Evolutionary conservation across 176 grass and related monocot species (phyloP), one percentile per base, ranked within the genome.

Genomic region (Carex cristatella): DNA sequence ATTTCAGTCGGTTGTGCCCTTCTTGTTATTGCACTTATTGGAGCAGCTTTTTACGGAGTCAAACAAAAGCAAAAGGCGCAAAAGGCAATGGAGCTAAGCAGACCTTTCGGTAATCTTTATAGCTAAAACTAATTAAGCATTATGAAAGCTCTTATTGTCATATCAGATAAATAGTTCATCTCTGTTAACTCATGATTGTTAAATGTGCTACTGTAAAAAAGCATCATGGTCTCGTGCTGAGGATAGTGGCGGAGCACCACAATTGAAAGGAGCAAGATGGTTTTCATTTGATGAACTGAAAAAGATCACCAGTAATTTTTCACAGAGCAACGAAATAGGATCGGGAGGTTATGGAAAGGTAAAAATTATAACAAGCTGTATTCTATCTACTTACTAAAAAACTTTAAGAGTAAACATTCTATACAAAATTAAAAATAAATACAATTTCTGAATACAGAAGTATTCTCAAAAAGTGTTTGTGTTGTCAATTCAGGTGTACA

Each of bases 331-430:
- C 85, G 91, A 90, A 85, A 82, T 98, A 67, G 96, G 96, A 12
- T 87, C 86, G 37, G 96, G 96, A 14, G 96, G 90, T 15, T 95
- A 98, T 84, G 96, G 96, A 75, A 98, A 90, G 93, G 93, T 98
- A 77, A 85, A 49, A 49, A 23, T 83, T 10, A 74, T 58, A 49
- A 74, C 83, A 54, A 85, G 57, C 53, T 57, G 19, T n/a, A 14
- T 40, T 69, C 15, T 38, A 58, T 30, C 10, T 38, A 3, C 23
- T 40, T 83, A 49, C 31, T 13, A 60, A 61, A 37, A 49, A 61
- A 40, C 38, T 10, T 10, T 48, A 16, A 66, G 13, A 14, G 33
- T 68, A 68, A 35, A 68, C 6, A 40, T 32, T 7, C 16, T 9
- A 44, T 44, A 48, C 35, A 60, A 62, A 65, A 18, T 51, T 51